Percentiles rank a stretch among this genome's conserved stretches.
These are phyloP conservation scores for Funneliformis mosseae DNA, from an alignment of 192 early-diverging fungal genomes.

Conservation along the genomic window DNA sequence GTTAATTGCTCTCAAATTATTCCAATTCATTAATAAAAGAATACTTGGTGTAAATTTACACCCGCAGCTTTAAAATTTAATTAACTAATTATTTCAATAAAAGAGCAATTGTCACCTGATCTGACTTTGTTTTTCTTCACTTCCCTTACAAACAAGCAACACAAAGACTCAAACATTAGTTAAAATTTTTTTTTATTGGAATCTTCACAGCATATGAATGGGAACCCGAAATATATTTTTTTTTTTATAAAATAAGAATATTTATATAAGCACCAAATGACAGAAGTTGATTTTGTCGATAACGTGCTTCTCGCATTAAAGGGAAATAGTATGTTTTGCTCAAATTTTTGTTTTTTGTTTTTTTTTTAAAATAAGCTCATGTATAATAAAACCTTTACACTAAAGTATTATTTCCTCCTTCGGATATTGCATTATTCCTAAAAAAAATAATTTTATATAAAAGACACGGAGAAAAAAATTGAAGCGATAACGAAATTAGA, in stretches of 20 bases:
- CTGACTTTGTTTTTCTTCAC: too few species aligned
- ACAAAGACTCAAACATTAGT: too few species aligned
- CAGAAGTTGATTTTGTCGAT: constrained; percentile 6
- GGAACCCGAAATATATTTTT: background rate
- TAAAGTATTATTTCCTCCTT: background rate
- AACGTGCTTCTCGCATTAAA: constrained; percentile 15
- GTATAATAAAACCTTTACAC: background rate
- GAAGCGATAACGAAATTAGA: constrained; percentile 24
- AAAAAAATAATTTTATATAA: background rate
- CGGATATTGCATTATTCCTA: background rate
- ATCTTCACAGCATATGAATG: background rate
- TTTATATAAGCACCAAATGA: constrained; percentile 2
- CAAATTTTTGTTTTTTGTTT: background rate
- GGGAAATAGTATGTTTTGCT: constrained; percentile 23
- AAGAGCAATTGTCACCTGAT: too few species aligned
- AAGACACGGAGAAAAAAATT: constrained; percentile 27
- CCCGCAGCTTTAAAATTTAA: too few species aligned
- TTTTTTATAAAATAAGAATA: background rate
- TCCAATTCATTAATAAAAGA: background rate
- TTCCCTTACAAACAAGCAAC: too few species aligned
- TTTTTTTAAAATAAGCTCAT: background rate
- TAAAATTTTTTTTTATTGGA: background rate
- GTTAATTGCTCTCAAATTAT: background rate
- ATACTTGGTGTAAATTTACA: too few species aligned
- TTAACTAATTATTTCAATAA: too few species aligned